Base-by-base conservation (phyloP, 306 rosid genomes). In the Hippophae tibetana region DNA sequence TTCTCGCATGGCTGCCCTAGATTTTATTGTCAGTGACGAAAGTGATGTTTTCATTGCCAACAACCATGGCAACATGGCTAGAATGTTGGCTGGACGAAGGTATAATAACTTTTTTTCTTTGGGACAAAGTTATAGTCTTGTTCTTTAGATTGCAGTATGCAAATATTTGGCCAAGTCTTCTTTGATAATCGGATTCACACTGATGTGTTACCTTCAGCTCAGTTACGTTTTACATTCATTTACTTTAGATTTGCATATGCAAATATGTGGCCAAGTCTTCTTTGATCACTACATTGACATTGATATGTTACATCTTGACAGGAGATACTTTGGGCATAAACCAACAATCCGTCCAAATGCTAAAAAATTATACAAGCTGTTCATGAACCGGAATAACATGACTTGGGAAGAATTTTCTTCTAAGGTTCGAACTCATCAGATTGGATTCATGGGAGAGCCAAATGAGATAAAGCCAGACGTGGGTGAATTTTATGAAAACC, bases 1-100 rank as follows among this genome's bases (percentile, higher is more conserved):
- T 62, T 85, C 98, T 61, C 98, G 98, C 60, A 81, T 83, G 96
- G 98, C 98, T 53, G 98, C 98, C 2, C 81, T 90, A 11, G 98
- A 90, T 62, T 90, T 66, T 65, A 66, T 76, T 43, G 96, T 87
- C 50, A 84, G 86, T 13, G 96, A 87, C 48, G 84, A 81, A 65
- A 90, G 98, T 49, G 86, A 83, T 54, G 96, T 90, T 65, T 87
- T 90, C 13, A 81, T 81, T 66, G 69, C 98, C 49, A 90, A 90
- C 73, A 90, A 90, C 78, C 87, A 90, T 12, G 98, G 98, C 6
- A 90, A 90, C 68, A 90, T 90, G 98, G 98, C 96, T 23, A 85
- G 74, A 80, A 90, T 90, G 54, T 73, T 90, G 66, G 96, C 98
- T 23, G 98, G 98, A 64, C 72, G 95, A 63, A 90, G 97, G 97